phyloP scores from a whole-genome alignment of 768 basidiomycete genomes.

The Pisolithus orientalis region DNA sequence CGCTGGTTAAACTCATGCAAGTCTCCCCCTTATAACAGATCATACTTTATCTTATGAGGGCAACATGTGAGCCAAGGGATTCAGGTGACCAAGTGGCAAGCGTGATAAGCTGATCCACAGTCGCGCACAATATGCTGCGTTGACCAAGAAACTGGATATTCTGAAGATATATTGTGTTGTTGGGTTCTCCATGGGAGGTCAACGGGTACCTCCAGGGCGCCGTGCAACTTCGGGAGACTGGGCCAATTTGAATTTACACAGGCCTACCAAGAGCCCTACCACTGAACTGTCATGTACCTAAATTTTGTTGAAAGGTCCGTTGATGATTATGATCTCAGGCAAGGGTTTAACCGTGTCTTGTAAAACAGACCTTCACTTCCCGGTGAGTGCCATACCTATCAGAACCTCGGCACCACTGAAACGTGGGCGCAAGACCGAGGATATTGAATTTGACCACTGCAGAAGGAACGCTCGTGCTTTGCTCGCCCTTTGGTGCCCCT shows the following conservation, averaged over 20 bases:
- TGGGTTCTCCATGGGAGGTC: constrained; percentile 57
- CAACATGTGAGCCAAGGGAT: constrained; percentile 39
- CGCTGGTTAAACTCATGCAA: constrained; percentile 10
- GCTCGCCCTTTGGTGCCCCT: too few species aligned
- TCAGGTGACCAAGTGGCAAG: neutral
- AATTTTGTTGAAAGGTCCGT: constrained; percentile 39
- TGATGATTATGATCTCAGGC: constrained; percentile 38
- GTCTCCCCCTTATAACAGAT: constrained; percentile 50
- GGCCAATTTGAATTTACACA: neutral
- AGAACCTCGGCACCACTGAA: neutral
- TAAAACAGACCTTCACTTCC: constrained; percentile 55
- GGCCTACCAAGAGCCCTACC: constrained; percentile 36
- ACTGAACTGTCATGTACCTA: constrained; percentile 38
- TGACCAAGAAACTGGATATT: constrained; percentile 40
- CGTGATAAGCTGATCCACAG: constrained; percentile 20
- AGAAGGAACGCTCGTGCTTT: too few species aligned
- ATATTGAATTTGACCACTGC: constrained; percentile 19
- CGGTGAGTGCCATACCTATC: constrained; percentile 25
- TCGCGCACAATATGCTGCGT: constrained; percentile 47
- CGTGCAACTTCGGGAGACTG: too few species aligned
- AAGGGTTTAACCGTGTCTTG: constrained; percentile 53
- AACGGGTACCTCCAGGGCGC: constrained; percentile 27
- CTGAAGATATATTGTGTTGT: constrained; percentile 40
- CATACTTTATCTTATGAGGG: constrained; percentile 51
- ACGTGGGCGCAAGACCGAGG: constrained; percentile 37